Evolutionary conservation across 345 rosid genomes (phyloP).

Genomic region (Aurinia saxatilis): DNA sequence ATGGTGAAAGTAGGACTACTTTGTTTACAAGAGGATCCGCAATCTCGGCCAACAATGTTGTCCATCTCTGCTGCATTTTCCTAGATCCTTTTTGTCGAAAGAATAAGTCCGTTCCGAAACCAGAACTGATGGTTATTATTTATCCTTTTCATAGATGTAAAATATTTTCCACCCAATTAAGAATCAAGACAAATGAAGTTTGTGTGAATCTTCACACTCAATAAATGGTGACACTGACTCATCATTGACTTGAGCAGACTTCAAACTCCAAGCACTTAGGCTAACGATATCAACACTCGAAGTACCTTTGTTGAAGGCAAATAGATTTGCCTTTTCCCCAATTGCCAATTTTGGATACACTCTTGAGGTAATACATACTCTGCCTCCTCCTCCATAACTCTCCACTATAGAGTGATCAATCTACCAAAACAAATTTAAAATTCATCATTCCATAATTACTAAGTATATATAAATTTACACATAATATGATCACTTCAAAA

Average conservation of each 20-base stretch:
- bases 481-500: background rate
- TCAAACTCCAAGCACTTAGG: constrained; percentile 37
- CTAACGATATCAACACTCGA: constrained; percentile 26
- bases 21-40: too few species aligned
- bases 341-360: constrained; percentile 50
- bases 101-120: too few species aligned
- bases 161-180: background rate
- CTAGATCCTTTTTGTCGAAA: too few species aligned
- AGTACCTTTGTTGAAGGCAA: constrained; percentile 36
- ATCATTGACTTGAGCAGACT: constrained; percentile 28
- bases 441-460: too few species aligned
- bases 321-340: constrained; percentile 18
- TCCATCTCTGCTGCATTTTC: too few species aligned
- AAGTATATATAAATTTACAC: too few species aligned
- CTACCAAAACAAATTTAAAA: background rate
- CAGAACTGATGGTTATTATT: background rate
- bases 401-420: constrained; percentile 60
- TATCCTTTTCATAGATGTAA: background rate
- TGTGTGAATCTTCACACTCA: background rate
- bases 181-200: constrained; percentile 11
- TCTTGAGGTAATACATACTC: constrained; percentile 45
- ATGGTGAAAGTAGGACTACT: too few species aligned
- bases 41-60: too few species aligned
- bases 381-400: constrained; percentile 50
- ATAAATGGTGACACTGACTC: background rate